Evolutionary conservation across 2,329 filamentous ascomycete genomes (phyloP), one percentile per base, ranked within the genome.

Genomic region (Aspergillus candidus): DNA sequence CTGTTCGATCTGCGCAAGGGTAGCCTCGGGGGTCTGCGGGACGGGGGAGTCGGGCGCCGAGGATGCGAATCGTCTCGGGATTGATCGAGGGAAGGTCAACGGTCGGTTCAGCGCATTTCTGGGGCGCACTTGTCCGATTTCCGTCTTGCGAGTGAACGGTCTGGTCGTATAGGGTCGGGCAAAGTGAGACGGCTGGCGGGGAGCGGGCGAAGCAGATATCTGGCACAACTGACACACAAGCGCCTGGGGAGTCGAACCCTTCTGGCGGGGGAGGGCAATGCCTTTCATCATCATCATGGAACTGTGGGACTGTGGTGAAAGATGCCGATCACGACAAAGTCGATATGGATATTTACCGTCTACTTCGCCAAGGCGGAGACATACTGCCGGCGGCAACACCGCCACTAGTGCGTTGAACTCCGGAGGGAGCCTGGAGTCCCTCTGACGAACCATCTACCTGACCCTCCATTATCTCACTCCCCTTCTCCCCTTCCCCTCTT

Each of bases 161-260:
- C 44, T 44, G 34, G 39, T 34, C 6, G 50, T 37, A 48, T 51
- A 49, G 32, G 49, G 51, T 33, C 53, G 58, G 11, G 52, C 44
- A 38, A 59, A 37, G 33, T 56, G 53, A 13, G 56, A 41, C 32
- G 35, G 38, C 18, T 46, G 50, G 38, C 47, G 55, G 38, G 45
- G 45, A 31, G 52, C 35, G 6, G 56, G 43, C 4, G 53, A 53
- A 13, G 54, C 56, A 8, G 65, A 65, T 32, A 59, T 55, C 47
- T 64, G 62, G 44, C 67, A 70, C 32, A 68, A 58, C 52, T 70
- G 66, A 34, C 67, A 70, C 38, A 68, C 51, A 11, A 58, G 48
- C 11, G 56, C 53, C 41, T 58, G 58, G 18, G 51, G 40, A 32
- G 46, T 54, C 14, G 53, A 48, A 34, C 49, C 51, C 39, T 46